Percentiles rank a stretch among this genome's conserved stretches.
Evolutionary conservation across 2,329 filamentous ascomycete genomes (phyloP).

Genomic region (Curvularia lunata): DNA sequence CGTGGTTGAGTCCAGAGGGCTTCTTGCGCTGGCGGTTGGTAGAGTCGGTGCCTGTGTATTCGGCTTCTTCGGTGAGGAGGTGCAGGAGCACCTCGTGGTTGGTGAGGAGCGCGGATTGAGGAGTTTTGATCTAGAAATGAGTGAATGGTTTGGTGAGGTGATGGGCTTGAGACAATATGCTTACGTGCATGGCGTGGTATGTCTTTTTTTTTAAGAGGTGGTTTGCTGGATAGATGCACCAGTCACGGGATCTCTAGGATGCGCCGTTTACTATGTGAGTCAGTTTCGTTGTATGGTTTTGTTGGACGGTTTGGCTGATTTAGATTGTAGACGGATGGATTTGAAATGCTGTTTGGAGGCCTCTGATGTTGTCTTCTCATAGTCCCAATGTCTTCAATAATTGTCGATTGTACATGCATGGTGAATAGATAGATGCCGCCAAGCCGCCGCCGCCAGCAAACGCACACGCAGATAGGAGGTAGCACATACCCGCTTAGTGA

Average conservation of each 20-base stretch:
- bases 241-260: neutral
- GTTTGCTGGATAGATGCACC: neutral
- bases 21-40: conserved; percentile 33
- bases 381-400: neutral
- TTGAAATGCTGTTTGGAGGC: neutral
- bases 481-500: neutral
- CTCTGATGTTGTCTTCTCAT: neutral
- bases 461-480: neutral
- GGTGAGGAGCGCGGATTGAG: conserved; percentile 71
- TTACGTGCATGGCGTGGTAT: neutral
- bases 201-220: neutral
- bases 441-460: conserved; percentile 1
- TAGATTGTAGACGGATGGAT: too few species aligned
- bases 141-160: neutral
- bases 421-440: neutral
- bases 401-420: neutral
- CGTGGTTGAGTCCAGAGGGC: conserved; percentile 64
- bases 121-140: conserved; percentile 66
- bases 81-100: conserved; percentile 73
- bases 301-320: neutral
- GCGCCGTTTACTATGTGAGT: neutral
- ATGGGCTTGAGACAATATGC: too few species aligned
- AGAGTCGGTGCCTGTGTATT: conserved; percentile 43
- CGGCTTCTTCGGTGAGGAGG: conserved; percentile 42
- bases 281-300: neutral